Percentiles rank a stretch among this genome's conserved stretches.
These are phyloP conservation scores for Choanephora cucurbitarum DNA, from an alignment of 371 early-diverging fungal species.

Conservation along the genomic window DNA sequence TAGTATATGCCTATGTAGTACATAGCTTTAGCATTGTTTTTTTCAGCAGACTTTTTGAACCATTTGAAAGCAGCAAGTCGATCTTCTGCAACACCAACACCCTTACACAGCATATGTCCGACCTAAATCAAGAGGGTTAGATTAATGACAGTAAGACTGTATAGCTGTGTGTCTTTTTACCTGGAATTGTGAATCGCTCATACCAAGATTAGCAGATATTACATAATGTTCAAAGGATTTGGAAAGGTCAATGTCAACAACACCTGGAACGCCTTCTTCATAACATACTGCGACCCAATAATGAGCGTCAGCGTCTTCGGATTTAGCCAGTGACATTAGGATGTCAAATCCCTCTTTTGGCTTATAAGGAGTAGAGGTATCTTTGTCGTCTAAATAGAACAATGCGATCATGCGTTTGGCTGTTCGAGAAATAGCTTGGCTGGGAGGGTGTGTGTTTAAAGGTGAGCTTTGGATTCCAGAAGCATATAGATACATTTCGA, in stretches of 20 bases:
- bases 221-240: slow-evolving; percentile 39
- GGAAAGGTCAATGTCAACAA: slow-evolving; percentile 22
- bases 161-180: slow-evolving; percentile 18
- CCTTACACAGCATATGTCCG: slow-evolving; percentile 54
- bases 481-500: slow-evolving; percentile 46
- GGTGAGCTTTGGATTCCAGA: slow-evolving; percentile 31
- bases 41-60: slow-evolving; percentile 53
- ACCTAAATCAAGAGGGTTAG: slow-evolving; percentile 35
- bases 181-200: slow-evolving; percentile 43
- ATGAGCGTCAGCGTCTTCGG: slow-evolving; percentile 29
- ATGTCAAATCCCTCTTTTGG: slow-evolving; percentile 33
- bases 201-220: slow-evolving; percentile 33
- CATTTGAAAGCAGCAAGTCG: slow-evolving; percentile 50
- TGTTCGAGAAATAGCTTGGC: slow-evolving; percentile 17
- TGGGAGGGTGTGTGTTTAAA: slow-evolving; percentile 44
- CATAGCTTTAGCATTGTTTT: slow-evolving; percentile 46
- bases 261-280: slow-evolving; percentile 42
- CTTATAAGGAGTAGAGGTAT: slow-evolving; percentile 28
- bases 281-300: slow-evolving; percentile 49
- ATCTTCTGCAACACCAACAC: slow-evolving; percentile 52
- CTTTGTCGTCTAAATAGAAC: slow-evolving; percentile 38
- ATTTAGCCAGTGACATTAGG: slow-evolving; percentile 20
- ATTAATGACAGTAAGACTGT: slow-evolving; percentile 4
- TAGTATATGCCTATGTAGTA: slow-evolving; percentile 51
- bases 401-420: slow-evolving; percentile 44